These are phyloP conservation scores for Neotropicomus parvogracilis DNA, from an alignment of 1,284 basidiomycete species.

Conservation along the genomic window DNA sequence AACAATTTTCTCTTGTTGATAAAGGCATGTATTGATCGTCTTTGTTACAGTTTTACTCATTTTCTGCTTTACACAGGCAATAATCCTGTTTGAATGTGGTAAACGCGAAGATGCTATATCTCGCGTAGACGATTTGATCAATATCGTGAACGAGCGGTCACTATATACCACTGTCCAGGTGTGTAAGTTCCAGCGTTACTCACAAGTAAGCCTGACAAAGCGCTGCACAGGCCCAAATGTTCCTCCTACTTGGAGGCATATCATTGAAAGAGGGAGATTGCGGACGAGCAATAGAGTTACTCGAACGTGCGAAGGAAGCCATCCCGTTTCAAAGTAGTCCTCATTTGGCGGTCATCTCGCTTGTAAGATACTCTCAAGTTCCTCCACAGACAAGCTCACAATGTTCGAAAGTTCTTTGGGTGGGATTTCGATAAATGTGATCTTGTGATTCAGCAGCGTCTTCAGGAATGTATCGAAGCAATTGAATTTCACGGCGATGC, in stretches of 20 bases:
- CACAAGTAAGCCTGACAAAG: neutral
- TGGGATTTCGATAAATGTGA: neutral
- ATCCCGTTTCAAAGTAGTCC: neutral
- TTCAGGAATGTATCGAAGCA: neutral
- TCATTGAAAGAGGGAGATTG: neutral
- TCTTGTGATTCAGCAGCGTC: neutral
- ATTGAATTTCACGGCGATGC: neutral
- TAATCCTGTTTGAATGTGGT: slow-evolving; percentile 3
- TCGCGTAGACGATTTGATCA: neutral
- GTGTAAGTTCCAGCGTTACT: neutral
- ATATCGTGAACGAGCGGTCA: neutral
- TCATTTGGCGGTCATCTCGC: neutral
- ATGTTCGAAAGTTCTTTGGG: neutral
- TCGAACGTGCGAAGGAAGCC: neutral
- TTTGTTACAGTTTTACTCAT: neutral
- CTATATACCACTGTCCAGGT: slow-evolving; percentile 3
- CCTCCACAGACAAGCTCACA: neutral
- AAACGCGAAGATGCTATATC: slow-evolving; percentile 1
- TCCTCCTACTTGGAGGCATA: neutral
- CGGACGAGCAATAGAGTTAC: neutral
- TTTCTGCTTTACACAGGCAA: neutral
- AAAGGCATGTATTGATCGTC: neutral
- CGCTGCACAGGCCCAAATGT: slow-evolving; percentile 1
- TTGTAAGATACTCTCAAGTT: slow-evolving; percentile 1
- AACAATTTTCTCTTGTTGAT: slow-evolving; percentile 7